Evolutionary conservation across 106 monocot genomes (phyloP), one percentile per base, ranked within the genome.

Genomic region (Acorus gramineus): DNA sequence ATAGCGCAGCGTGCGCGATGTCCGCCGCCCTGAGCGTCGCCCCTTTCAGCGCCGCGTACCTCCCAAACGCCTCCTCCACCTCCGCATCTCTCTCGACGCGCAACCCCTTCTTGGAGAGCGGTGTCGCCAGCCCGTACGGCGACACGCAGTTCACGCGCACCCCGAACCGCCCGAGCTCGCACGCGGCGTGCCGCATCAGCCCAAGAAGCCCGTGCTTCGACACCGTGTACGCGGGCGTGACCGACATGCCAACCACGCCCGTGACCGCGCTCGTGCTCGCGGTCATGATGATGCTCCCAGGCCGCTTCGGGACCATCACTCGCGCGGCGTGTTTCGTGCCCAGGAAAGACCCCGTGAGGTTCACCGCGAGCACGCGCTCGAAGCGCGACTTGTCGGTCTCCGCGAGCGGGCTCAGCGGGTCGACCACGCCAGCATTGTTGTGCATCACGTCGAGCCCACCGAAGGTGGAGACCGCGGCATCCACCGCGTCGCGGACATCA

Each of bases 91-190:
- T 28, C 28, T 28, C 28, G 1, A 28, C 28, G 28, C 28, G 1
- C 28, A 28, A 28, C 28, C 0, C 28, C 28, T 28, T 28, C 28
- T 28, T 28, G 0, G 28, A 0, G 28, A 28, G 28, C 28, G 28
- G 28, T 1, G 28, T 28, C 28, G 28, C 28, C 0, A 28, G 28
- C 28, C 47, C 56, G 3, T 71, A 56, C 2, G 71, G 71, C 10
- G 73, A 73, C 11, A 73, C 28, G 28, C 65, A 73, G 50, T 73
- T 73, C n/a, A 63, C 73, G 7, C 73, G 47, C 49, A 73, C 51
- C 3, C 73, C 73, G 48, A 45, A n/a, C 49, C 8, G 4, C 8
- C 73, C 73, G 8, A 73, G 65, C 56, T 73, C 73, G 13, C 47
- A 56, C 11, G 73, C 73, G 2, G 58, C 65, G 10, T 59, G 13